A percentile compares a stretch with the other conserved stretches of the same genome.
These are phyloP conservation scores for Candida germanica DNA, from an alignment of 805 yeast species.

Conservation along the genomic window DNA sequence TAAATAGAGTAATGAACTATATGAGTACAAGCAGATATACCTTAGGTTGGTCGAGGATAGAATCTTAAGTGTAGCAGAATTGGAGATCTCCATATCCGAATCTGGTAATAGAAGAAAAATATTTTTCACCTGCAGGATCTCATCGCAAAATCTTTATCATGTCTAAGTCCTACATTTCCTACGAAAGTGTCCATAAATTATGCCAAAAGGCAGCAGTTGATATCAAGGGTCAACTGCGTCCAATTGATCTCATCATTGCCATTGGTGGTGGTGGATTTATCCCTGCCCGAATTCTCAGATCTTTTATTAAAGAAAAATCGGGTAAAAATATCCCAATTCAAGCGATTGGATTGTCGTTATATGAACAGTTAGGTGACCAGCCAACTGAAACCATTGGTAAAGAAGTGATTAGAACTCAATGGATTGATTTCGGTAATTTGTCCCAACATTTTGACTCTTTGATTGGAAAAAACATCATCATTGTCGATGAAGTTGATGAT, in stretches of 20 bases:
- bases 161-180: slow-evolving; percentile 58
- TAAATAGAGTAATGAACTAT: no score
- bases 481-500: slow-evolving; percentile 90
- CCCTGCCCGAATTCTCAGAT: slow-evolving; percentile 65
- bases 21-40: no score
- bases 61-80: no score
- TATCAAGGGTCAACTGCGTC: slow-evolving; percentile 41
- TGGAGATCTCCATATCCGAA: no score
- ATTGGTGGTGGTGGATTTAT: slow-evolving; percentile 76
- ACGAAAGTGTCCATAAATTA: slow-evolving; percentile 78
- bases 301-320: slow-evolving; percentile 56
- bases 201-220: slow-evolving; percentile 65
- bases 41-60: no score
- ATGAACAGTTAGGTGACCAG: slow-evolving; percentile 52
- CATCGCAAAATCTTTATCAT: neutral
- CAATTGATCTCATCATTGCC: slow-evolving; percentile 59
- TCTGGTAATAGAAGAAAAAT: no score
- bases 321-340: slow-evolving; percentile 68
- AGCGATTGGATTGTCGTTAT: slow-evolving; percentile 64
- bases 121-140: no score
- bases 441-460: slow-evolving; percentile 68
- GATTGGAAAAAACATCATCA: slow-evolving; percentile 75
- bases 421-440: slow-evolving; percentile 80
- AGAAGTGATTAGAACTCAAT: slow-evolving; percentile 84
- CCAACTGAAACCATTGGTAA: slow-evolving; percentile 50